phyloP scores from a whole-genome alignment of 2,329 filamentous ascomycete species.

The Exophiala mesophila region DNA sequence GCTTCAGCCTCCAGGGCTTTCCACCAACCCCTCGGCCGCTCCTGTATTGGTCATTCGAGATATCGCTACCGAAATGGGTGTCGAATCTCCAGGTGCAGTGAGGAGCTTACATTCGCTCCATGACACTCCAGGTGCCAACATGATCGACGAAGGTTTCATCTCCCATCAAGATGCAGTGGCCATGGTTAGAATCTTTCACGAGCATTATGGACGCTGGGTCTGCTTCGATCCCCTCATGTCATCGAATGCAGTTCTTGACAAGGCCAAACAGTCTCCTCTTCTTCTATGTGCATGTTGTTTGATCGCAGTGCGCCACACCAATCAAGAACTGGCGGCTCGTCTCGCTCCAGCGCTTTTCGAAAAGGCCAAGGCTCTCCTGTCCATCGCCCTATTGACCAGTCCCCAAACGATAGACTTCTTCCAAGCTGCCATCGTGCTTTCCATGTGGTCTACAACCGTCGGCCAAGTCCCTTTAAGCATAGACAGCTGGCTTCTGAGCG shows the following conservation, averaged over 20 bases:
- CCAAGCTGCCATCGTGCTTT: constrained; percentile 40
- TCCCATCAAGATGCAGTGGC: not conserved
- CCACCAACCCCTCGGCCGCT: constrained; percentile 13
- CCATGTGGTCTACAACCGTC: constrained; percentile 45
- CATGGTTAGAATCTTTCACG: constrained; percentile 30
- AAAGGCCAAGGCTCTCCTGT: constrained; percentile 31
- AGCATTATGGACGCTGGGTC: constrained; percentile 43
- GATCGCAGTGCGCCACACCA: constrained; percentile 41
- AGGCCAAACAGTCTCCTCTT: constrained; percentile 35
- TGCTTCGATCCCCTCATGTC: constrained; percentile 31
- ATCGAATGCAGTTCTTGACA: constrained; percentile 29
- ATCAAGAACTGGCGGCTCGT: constrained; percentile 34
- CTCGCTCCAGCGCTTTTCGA: constrained; percentile 38
- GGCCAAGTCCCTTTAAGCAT: constrained; percentile 42
- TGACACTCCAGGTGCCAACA: constrained; percentile 20
- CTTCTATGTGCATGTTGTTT: constrained; percentile 38
- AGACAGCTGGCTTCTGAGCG: constrained; percentile 44
- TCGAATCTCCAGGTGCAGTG: constrained; percentile 16
- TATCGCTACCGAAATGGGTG: constrained; percentile 29
- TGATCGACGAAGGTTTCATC: constrained; percentile 29
- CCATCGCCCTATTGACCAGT: constrained; percentile 32
- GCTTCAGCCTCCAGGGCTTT: not conserved
- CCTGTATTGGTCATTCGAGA: constrained; percentile 32
- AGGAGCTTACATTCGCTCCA: not conserved
- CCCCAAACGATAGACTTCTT: constrained; percentile 43